Base-by-base conservation (phyloP, 768 basidiomycete species). In the Lactarius pseudohatsudake region DNA sequence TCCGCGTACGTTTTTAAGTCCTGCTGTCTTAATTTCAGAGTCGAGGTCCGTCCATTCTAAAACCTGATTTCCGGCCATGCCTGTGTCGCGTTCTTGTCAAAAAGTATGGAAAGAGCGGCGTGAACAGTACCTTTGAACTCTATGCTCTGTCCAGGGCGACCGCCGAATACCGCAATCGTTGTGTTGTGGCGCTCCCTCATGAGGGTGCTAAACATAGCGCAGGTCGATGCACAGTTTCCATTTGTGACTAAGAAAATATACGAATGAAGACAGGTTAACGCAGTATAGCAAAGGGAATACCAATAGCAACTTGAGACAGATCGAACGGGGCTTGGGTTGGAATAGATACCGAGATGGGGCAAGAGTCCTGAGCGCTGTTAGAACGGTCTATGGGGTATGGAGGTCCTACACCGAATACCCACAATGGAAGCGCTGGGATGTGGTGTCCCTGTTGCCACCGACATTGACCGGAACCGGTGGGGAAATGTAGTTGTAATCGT, bases 121-220 rank as follows among this genome's bases (percentile, higher is more conserved):
- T 9, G 6, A 11, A 15, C 1, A 26, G 18, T 54, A 55, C 81
- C 83, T 71, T 84, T 84, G 71, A 78, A 85, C 70, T 86, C 75
- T 59, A 85, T 74, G 34, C 72, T 65, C 69, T 80, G 77, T 4
- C 79, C 78, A 8, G 84, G 82, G 71, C 81, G 82, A 16, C 84
- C 84, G 28, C 85, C 84, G 61, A 85, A 85, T 4, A 84, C 73
- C 6, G 81, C 84, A 47, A 82, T 81, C 65, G 80, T 82, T 4
- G 79, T 81, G 6, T 76, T 71, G 69, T 85, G 82, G 13, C 77
- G 73, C 69, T 86, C 85, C 26, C 76, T 75, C 84, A 86, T 85
- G 45, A 85, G 64, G 1, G 85, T 85, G 59, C 77, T 80, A 72
- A 86, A 86, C 78, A 83, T 78, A 2, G 85, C 81, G 64, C 85